Evolutionary conservation across 2,329 filamentous ascomycete species (phyloP), one percentile per base, ranked within the genome.

Genomic region (Aspergillus sp.): DNA sequence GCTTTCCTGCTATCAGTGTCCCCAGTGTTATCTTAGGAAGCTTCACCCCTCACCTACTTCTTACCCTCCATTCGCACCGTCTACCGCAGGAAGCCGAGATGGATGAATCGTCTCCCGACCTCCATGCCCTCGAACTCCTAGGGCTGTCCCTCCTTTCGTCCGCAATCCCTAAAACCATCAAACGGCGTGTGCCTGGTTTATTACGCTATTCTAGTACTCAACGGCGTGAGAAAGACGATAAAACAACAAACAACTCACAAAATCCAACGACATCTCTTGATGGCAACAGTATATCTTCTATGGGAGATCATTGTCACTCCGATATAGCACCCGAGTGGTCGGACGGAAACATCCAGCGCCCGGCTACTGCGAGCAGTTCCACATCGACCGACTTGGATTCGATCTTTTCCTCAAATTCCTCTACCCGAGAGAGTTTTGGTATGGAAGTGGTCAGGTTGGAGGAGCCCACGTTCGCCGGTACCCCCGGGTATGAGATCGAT

Each of bases 401-500:
- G 2, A 42, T 6, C 2, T 42, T 17, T 23, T 29, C 25, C 5
- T 13, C 40, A 4, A 19, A 13, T 13, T 19, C 40, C 11, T 42
- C 40, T 9, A 11, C 19, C 19, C 16, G 9, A 13, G 19, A 63
- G 25, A 41, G 60, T 31, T 47, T 58, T 31, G 50, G 47, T 5
- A 52, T 62, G 17, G 55, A 58, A 9, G 58, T 63, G 16, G 44
- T 44, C 38, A 50, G 32, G 31, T 46, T 23, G 53, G 57, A 13
- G 43, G 58, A 44, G 57, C 43, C 42, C 36, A 51, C n/a, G 49
- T 25, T 13, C 7, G 16, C 38, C 44, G 56, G 36, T 47, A 55
- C 31, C 40, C 46, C 55, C 4, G 62, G 64, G 31, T 69, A 69
- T 47, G 69, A 71, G 50, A 57, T 52, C 5, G 60, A 59, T 14